Conservation (phyloP, 2,329 filamentous ascomycete species). For the Gnomoniopsis smithogilvyi region DNA sequence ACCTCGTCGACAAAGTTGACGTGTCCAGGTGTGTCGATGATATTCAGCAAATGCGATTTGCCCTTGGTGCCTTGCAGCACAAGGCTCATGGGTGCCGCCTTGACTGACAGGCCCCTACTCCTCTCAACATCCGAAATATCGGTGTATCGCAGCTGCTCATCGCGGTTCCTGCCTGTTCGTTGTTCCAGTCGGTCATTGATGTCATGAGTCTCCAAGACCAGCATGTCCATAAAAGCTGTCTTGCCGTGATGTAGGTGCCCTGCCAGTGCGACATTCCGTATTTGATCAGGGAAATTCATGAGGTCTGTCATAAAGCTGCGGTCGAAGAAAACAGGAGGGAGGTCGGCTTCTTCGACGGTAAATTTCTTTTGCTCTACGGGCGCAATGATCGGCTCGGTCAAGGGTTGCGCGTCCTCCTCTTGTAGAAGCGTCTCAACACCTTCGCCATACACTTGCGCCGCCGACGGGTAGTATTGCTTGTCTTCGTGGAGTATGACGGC, state of each 20-base stretch:
- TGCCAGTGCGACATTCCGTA: conserved; percentile 85
- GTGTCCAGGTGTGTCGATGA: conserved; percentile 94
- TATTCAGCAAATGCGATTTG: conserved; percentile 93
- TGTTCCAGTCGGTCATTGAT: conserved; percentile 75
- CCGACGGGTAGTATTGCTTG: conserved; percentile 99
- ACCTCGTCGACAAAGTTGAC: conserved; percentile 99
- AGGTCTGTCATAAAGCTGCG: conserved; percentile 91
- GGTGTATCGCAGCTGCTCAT: conserved; percentile 92
- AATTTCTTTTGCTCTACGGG: conserved; percentile 96
- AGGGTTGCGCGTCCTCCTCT: conserved; percentile 92
- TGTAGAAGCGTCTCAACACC: conserved; percentile 96
- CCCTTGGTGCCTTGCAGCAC: conserved; percentile 83
- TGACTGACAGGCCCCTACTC: conserved; percentile 86
- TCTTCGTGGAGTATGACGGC: conserved; percentile 98
- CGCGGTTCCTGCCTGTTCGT: conserved; percentile 74
- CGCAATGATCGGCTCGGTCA: conserved; percentile 89
- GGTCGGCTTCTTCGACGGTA: conserved; percentile 84
- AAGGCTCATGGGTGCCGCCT: conserved; percentile 90
- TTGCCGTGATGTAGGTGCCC: conserved; percentile 97
- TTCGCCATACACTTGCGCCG: conserved; percentile 88
- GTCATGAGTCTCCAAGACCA: conserved; percentile 93
- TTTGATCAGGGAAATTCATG: conserved; percentile 94
- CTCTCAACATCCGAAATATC: conserved; percentile 88
- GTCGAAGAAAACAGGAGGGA: conserved; percentile 84
- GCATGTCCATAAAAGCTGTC: conserved; percentile 97